Conservation (phyloP, 345 rosid genomes). For the Bruguiera sexangula region DNA sequence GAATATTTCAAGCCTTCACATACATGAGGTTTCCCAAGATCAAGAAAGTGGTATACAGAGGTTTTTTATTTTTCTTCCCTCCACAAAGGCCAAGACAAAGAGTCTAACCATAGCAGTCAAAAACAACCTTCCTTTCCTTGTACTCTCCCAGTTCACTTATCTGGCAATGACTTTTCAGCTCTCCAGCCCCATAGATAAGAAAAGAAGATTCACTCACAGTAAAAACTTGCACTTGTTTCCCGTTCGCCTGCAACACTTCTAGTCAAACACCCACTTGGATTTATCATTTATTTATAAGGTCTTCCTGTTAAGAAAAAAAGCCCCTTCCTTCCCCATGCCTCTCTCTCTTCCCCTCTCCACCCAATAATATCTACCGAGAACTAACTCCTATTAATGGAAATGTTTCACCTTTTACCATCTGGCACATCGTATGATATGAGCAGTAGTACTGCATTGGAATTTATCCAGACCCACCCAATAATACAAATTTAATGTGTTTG, state of each 20-base stretch:
- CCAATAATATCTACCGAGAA: slow-evolving; percentile 22
- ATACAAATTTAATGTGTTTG: slow-evolving; percentile 27
- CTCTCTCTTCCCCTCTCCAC: slow-evolving; percentile 21
- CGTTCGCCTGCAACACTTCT: slow-evolving; percentile 2
- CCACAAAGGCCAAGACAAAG: not conserved
- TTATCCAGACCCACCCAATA: slow-evolving; percentile 16
- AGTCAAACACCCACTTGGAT: slow-evolving; percentile 8
- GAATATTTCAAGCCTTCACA: slow-evolving; percentile 3
- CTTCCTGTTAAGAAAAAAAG: not conserved
- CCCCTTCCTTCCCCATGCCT: not conserved
- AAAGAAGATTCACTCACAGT: slow-evolving; percentile 11
- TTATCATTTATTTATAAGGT: slow-evolving; percentile 14
- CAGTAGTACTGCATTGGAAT: not conserved
- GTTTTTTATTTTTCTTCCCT: not conserved
- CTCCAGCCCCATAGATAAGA: not conserved
- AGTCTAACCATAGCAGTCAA: not conserved
- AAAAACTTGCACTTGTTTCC: slow-evolving; percentile 4
- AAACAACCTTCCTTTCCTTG: not conserved
- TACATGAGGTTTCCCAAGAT: slow-evolving; percentile 4
- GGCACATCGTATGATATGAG: not conserved
- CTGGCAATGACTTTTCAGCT: not conserved
- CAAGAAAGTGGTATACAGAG: not conserved
- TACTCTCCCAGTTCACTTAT: not conserved
- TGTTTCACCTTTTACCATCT: slow-evolving; percentile 18
- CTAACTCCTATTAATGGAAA: slow-evolving; percentile 8